These are phyloP conservation scores for Graphilbum fragrans DNA, from an alignment of 2,329 filamentous ascomycete genomes.

Conservation along the genomic window DNA sequence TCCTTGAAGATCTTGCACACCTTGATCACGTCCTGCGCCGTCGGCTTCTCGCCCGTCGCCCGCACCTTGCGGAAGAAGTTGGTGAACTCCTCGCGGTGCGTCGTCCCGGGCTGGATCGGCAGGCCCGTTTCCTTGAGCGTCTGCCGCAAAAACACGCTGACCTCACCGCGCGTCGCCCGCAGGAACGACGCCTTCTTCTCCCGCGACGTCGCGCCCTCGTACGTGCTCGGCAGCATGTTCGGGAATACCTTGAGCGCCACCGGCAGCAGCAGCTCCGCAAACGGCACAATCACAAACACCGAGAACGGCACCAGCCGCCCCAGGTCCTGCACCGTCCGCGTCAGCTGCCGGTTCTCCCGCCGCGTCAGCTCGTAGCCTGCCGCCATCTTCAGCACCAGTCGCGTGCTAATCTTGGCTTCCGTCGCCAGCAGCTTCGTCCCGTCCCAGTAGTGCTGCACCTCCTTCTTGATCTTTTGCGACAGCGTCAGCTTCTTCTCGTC, in stretches of 20 bases:
- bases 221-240: constrained; percentile 93
- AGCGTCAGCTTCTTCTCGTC: constrained; percentile 78
- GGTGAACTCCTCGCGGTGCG: constrained; percentile 85
- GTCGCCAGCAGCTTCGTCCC: constrained; percentile 88
- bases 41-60: constrained; percentile 81
- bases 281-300: constrained; percentile 92
- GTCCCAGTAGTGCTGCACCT: constrained; percentile 92
- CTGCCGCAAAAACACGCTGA: constrained; percentile 77
- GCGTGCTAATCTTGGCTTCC: constrained; percentile 86
- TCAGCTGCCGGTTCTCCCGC: constrained; percentile 83
- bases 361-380: constrained; percentile 93
- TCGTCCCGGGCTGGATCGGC: constrained; percentile 69
- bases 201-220: constrained; percentile 82
- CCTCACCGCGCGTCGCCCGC: constrained; percentile 80
- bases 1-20: constrained; percentile 99
- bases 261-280: constrained; percentile 85
- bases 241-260: constrained; percentile 91
- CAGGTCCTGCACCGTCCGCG: constrained; percentile 87
- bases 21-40: constrained; percentile 85
- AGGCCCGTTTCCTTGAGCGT: constrained; percentile 90
- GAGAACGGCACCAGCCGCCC: constrained; percentile 90
- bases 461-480: constrained; percentile 89
- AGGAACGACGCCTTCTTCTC: constrained; percentile 77
- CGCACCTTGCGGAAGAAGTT: constrained; percentile 97
- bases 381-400: constrained; percentile 90